phyloP scores from a whole-genome alignment of 2,329 filamentous ascomycete species.

The Fusarium guadeloupense region DNA sequence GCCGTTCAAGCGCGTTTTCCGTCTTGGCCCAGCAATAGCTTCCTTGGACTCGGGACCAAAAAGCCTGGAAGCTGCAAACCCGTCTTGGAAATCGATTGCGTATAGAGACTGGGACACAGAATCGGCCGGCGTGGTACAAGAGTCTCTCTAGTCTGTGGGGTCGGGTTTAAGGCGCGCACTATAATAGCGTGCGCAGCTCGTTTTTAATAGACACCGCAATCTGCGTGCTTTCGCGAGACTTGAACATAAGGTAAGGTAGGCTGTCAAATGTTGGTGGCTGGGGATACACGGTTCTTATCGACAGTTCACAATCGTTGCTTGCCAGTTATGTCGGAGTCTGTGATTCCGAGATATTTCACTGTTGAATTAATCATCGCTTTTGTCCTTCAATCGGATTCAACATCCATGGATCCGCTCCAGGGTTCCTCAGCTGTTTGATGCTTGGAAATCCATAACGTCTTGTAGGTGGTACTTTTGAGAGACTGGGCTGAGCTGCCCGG shows the following conservation, averaged over 20 bases:
- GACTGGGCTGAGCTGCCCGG: neutral
- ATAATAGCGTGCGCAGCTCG: neutral
- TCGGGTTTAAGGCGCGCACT: neutral
- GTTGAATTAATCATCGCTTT: no score
- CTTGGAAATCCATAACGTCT: neutral
- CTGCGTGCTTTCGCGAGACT: neutral
- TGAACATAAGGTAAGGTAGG: neutral
- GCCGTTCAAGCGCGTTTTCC: conserved; percentile 5
- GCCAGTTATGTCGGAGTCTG: no score
- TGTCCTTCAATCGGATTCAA: neutral
- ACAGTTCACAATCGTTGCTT: no score
- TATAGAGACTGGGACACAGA: conserved; percentile 16
- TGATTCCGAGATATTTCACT: no score
- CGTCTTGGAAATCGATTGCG: conserved; percentile 12
- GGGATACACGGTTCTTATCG: conserved; percentile 3
- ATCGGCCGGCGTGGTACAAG: conserved; percentile 17
- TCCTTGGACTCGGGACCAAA: conserved; percentile 11
- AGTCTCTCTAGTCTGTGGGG: conserved; percentile 3
- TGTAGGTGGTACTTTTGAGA: neutral
- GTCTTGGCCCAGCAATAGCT: conserved; percentile 18
- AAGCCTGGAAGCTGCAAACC: conserved; percentile 10
- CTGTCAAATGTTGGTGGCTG: conserved; percentile 12
- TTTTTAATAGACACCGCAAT: neutral
- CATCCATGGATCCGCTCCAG: no score
- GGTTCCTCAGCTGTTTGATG: neutral